Conservation (phyloP, 257 asterid species). For the Primulina eburnea region DNA sequence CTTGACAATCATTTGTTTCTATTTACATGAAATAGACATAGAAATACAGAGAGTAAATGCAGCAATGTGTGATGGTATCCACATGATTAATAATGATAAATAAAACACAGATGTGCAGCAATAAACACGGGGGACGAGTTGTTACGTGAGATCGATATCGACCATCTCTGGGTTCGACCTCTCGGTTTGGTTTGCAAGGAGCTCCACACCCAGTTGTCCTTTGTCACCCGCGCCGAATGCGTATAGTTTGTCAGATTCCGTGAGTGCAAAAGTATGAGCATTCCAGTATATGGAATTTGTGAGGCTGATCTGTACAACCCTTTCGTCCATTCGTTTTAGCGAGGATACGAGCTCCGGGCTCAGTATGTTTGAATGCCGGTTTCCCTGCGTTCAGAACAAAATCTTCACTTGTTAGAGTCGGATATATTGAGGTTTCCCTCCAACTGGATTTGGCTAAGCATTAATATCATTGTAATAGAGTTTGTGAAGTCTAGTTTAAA, state of each 20-base stretch:
- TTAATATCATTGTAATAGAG: background rate
- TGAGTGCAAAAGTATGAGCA: constrained; percentile 94
- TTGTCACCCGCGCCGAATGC: constrained; percentile 97
- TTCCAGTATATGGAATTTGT: constrained; percentile 94
- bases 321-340: constrained; percentile 68
- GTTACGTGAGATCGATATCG: constrained; percentile 65
- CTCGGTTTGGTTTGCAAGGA: constrained; percentile 58
- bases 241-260: constrained; percentile 80
- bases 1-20: constrained; percentile 48
- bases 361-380: constrained; percentile 57
- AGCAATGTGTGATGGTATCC: constrained; percentile 1
- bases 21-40: constrained; percentile 37
- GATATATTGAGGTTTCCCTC: background rate
- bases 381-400: constrained; percentile 44
- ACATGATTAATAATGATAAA: constrained; percentile 4
- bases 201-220: constrained; percentile 94
- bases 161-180: constrained; percentile 80
- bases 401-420: background rate
- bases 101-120: background rate
- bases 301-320: constrained; percentile 92
- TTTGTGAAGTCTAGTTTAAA: no score
- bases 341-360: constrained; percentile 80
- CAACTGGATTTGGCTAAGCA: background rate
- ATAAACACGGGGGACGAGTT: background rate
- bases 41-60: constrained; percentile 32